Conservation (phyloP, 768 basidiomycete genomes). For the Podaxis sp. region DNA sequence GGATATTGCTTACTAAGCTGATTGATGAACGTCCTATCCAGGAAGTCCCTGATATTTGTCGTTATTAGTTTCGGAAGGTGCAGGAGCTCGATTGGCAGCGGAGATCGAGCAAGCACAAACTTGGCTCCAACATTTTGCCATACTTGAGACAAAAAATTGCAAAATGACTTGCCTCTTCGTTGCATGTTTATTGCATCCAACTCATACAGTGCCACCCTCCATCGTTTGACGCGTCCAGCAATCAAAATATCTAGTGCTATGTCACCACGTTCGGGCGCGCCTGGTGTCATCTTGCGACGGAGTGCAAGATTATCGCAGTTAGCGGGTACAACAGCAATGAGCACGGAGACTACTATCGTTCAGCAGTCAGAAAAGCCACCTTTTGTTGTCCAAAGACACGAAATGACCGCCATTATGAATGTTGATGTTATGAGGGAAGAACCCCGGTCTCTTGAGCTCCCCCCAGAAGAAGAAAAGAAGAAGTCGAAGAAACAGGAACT, state of each 20-base stretch:
- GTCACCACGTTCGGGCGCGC: no score
- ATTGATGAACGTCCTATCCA: neutral
- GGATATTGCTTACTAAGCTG: constrained; percentile 8
- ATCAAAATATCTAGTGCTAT: neutral
- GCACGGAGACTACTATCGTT: neutral
- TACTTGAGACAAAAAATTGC: neutral
- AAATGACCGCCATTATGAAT: neutral
- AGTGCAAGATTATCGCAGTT: constrained; percentile 3
- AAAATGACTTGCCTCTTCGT: constrained; percentile 3
- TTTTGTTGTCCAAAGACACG: neutral
- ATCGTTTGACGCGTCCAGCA: neutral
- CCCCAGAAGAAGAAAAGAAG: constrained; percentile 10
- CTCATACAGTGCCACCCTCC: neutral
- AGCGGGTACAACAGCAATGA: neutral
- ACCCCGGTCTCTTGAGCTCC: neutral
- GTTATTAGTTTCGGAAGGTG: constrained; percentile 5
- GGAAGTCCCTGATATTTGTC: neutral
- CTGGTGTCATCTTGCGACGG: constrained; percentile 4
- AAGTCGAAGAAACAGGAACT: constrained; percentile 5
- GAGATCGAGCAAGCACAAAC: constrained; percentile 4
- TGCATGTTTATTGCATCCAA: constrained; percentile 4
- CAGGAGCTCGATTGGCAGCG: constrained; percentile 6
- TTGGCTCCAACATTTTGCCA: neutral
- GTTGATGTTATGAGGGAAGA: neutral
- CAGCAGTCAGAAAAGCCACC: neutral